Conservation (phyloP, 2,329 filamentous ascomycete genomes). For the Didymella lethalis region DNA sequence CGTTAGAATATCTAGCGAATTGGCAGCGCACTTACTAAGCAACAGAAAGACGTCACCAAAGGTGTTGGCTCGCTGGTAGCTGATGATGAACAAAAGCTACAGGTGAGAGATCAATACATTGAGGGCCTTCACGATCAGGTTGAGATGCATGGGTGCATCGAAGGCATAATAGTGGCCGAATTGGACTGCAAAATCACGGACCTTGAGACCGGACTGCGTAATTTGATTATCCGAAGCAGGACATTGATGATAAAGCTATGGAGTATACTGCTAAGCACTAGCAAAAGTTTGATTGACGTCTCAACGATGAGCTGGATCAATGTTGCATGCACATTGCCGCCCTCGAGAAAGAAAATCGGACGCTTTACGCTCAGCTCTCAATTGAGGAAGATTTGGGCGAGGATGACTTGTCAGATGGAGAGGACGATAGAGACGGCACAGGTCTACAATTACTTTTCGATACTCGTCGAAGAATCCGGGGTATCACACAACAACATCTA, state of each 20-base stretch:
- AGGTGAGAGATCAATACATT: not conserved
- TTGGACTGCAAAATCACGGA: not conserved
- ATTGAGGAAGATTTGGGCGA: not conserved
- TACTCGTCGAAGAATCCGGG: no score
- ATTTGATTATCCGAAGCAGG: not conserved
- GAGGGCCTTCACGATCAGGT: not conserved
- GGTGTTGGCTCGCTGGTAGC: not conserved
- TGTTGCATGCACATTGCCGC: not conserved
- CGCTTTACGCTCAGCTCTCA: not conserved
- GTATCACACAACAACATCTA: not conserved
- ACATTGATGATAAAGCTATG: not conserved
- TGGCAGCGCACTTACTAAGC: not conserved
- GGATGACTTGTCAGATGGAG: not conserved
- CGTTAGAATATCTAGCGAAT: not conserved
- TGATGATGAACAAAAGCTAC: not conserved
- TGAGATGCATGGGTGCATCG: not conserved
- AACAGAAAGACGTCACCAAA: not conserved
- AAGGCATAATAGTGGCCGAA: not conserved
- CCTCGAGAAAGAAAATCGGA: constrained; percentile 4
- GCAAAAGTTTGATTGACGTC: not conserved
- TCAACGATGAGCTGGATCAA: not conserved
- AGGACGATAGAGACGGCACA: not conserved
- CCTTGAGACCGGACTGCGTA: not conserved
- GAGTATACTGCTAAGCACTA: not conserved
- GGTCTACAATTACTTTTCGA: not conserved